Evolutionary conservation across 2,329 filamentous ascomycete species (phyloP).

Genomic region (Huntiella decipiens): DNA sequence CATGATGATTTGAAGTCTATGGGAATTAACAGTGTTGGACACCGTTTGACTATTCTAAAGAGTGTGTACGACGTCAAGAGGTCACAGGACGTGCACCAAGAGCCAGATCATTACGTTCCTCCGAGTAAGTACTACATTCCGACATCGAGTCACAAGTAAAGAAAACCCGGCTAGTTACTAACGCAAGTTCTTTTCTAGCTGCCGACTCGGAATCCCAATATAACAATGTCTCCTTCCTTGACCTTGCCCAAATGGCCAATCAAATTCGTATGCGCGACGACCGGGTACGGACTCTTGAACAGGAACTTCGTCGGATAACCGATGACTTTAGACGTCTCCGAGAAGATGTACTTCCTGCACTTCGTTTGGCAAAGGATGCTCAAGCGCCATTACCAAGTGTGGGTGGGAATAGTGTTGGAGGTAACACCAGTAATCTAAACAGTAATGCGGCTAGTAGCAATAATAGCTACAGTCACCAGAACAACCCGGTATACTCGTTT

Average conservation of each 20-base stretch:
- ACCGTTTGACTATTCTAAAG: conserved; percentile 86
- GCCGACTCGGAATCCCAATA: conserved; percentile 78
- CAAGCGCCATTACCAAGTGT: conserved; percentile 58
- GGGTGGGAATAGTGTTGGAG: conserved; percentile 13
- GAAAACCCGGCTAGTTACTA: neutral
- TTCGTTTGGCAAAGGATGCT: conserved; percentile 79
- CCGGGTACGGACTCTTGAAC: conserved; percentile 65
- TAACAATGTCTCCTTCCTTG: conserved; percentile 73
- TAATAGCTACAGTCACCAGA: neutral
- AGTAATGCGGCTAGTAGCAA: neutral
- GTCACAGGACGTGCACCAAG: conserved; percentile 76
- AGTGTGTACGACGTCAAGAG: conserved; percentile 93
- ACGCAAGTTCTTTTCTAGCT: conserved; percentile 30
- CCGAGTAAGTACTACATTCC: conserved; percentile 44
- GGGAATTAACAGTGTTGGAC: conserved; percentile 80
- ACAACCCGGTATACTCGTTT: conserved; percentile 9
- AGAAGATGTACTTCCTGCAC: conserved; percentile 78
- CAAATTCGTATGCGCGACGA: conserved; percentile 81
- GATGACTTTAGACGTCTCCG: conserved; percentile 78
- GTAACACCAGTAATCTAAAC: neutral
- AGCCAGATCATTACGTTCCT: conserved; percentile 85
- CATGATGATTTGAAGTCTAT: conserved; percentile 93
- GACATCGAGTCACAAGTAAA: neutral
- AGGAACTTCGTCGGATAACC: conserved; percentile 62
- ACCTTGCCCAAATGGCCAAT: conserved; percentile 78